Conservation (phyloP, 2,329 filamentous ascomycete species). For the Aspergillus latus region DNA sequence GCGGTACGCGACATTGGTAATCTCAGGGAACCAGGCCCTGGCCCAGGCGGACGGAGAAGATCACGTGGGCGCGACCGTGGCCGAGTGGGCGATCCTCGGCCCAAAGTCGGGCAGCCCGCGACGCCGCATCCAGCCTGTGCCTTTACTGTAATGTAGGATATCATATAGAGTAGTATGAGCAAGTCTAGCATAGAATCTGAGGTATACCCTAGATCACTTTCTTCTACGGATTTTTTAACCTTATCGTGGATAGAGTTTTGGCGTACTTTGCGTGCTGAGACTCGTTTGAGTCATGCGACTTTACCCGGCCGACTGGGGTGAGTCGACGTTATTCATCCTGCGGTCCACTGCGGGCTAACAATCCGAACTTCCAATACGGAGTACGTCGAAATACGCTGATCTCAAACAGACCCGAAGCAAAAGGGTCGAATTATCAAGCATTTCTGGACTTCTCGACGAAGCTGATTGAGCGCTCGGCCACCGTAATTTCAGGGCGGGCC, state of each 20-base stretch:
- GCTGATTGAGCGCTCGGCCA: not conserved
- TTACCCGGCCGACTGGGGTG: too few species aligned
- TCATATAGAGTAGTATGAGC: not conserved
- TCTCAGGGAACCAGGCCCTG: constrained; percentile 45
- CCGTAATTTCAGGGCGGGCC: too few species aligned
- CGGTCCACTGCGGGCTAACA: not conserved
- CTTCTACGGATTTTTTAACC: not conserved
- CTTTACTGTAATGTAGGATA: not conserved
- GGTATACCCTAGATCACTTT: not conserved
- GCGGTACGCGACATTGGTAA: constrained; percentile 45
- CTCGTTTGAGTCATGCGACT: not conserved
- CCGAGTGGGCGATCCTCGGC: constrained; percentile 49
- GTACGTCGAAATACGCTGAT: not conserved
- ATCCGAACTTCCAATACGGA: not conserved
- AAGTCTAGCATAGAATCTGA: too few species aligned
- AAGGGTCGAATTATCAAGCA: not conserved
- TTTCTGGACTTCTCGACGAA: not conserved
- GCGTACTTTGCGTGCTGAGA: not conserved
- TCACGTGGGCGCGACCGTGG: constrained; percentile 47
- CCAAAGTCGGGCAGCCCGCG: constrained; percentile 5
- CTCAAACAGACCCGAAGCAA: not conserved
- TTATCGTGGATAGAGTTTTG: not conserved
- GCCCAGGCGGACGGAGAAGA: constrained; percentile 32
- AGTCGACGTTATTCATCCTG: constrained; percentile 1
- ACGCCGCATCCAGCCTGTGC: not conserved